Conservation (phyloP, 768 basidiomycete genomes). For the Postia placenta region DNA sequence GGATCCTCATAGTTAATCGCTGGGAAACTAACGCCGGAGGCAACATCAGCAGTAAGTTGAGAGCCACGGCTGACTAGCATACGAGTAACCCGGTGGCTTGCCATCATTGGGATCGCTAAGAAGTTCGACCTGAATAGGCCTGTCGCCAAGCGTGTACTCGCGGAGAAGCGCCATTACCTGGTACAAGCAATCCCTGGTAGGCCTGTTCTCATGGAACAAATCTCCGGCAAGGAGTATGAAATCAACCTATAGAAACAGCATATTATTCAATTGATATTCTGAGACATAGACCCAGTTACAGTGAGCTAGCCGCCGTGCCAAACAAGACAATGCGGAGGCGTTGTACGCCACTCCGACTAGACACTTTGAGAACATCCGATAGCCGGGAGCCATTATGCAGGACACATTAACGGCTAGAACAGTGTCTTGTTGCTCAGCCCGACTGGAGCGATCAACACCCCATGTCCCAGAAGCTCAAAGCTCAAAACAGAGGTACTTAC, state of each 20-base stretch:
- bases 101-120: conserved; percentile 92
- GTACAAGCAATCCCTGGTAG: conserved; percentile 85
- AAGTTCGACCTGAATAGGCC: conserved; percentile 86
- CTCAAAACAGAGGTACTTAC: conserved; percentile 41
- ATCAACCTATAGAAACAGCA: conserved; percentile 61
- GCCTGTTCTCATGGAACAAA: conserved; percentile 96
- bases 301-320: neutral
- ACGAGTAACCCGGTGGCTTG: conserved; percentile 81
- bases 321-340: neutral
- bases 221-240: conserved; percentile 94
- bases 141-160: conserved; percentile 85
- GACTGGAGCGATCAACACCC: too few relatives aligned
- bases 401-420: neutral
- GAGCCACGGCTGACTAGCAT: conserved; percentile 22
- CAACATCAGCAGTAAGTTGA: neutral
- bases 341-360: too few relatives aligned
- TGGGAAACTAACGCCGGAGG: conserved; percentile 64
- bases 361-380: too few relatives aligned
- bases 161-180: conserved; percentile 84
- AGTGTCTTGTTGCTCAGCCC: neutral
- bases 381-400: conserved; percentile 1
- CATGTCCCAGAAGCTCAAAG: too few relatives aligned
- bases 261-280: neutral
- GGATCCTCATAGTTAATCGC: conserved; percentile 96
- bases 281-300: neutral